phyloP scores from a whole-genome alignment of 208 protist species.

The Acanthamoeba culbertsoni region DNA sequence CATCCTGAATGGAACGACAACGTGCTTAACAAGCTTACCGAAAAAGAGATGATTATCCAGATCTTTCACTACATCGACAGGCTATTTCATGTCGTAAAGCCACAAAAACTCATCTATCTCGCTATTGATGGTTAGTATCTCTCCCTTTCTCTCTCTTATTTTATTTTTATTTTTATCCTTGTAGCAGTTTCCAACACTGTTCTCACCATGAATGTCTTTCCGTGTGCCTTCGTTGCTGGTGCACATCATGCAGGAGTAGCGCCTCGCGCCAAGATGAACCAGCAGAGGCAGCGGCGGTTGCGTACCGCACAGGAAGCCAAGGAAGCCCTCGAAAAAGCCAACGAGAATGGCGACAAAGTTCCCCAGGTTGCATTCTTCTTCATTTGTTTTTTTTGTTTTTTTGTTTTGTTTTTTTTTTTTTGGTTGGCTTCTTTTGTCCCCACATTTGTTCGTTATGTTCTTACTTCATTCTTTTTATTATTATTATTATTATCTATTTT shows the following conservation, averaged over 20 bases:
- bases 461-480: neutral
- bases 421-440: neutral
- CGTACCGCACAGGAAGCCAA: constrained; percentile 74
- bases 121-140: constrained; percentile 90
- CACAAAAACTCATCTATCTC: constrained; percentile 97
- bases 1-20: constrained; percentile 88
- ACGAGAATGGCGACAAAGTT: constrained; percentile 80
- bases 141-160: neutral
- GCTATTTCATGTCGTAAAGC: constrained; percentile 96
- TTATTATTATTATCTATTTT: neutral
- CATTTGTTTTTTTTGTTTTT: neutral
- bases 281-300: constrained; percentile 98
- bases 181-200: neutral
- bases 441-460: too few species aligned
- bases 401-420: neutral
- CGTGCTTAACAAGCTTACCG: constrained; percentile 43
- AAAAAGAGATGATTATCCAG: constrained; percentile 87
- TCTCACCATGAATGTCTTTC: neutral
- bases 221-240: neutral
- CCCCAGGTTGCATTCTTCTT: neutral
- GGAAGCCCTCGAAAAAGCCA: constrained; percentile 90
- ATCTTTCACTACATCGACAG: constrained; percentile 97
- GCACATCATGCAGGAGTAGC: constrained; percentile 95
- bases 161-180: neutral
- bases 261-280: constrained; percentile 99